These are phyloP conservation scores for Malassezia restricta DNA, from an alignment of 1,284 basidiomycete species.

Conservation along the genomic window DNA sequence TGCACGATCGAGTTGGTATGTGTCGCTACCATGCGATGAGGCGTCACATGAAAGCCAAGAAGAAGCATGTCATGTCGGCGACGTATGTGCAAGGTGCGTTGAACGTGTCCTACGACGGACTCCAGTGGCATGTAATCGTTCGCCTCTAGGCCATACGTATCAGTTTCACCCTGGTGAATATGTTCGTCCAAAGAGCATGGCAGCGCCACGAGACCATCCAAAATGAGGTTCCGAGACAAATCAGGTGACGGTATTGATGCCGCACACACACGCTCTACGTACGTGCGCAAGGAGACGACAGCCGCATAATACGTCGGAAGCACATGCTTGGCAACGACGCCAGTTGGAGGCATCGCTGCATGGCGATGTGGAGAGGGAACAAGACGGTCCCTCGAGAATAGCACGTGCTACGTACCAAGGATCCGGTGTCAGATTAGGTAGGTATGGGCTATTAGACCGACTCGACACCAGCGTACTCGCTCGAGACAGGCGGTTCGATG, in stretches of 20 bases:
- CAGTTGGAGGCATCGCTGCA: not conserved
- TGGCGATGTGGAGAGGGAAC: not conserved
- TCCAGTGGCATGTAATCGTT: not conserved
- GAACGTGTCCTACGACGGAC: not conserved
- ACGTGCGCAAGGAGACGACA: not conserved
- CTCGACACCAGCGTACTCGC: slow-evolving; percentile 68
- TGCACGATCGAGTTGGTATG: slow-evolving; percentile 65
- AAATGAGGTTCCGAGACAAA: not conserved
- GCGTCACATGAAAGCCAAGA: slow-evolving; percentile 53
- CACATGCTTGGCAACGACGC: not conserved
- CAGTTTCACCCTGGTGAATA: not conserved
- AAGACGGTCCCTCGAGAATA: not conserved
- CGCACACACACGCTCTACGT: not conserved
- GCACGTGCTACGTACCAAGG: not conserved
- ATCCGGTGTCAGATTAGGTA: not conserved
- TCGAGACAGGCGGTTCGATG: slow-evolving; percentile 76
- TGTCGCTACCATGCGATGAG: slow-evolving; percentile 47
- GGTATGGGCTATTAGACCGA: not conserved
- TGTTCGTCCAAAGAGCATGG: not conserved
- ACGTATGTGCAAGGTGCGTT: not conserved
- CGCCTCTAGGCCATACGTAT: not conserved
- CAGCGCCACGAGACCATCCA: not conserved
- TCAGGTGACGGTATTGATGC: not conserved
- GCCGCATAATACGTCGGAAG: slow-evolving; percentile 1
- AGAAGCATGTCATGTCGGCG: slow-evolving; percentile 52